Conservation (phyloP, 495 filamentous ascomycete genomes). For the Paragyromitra xinjiangensis region DNA sequence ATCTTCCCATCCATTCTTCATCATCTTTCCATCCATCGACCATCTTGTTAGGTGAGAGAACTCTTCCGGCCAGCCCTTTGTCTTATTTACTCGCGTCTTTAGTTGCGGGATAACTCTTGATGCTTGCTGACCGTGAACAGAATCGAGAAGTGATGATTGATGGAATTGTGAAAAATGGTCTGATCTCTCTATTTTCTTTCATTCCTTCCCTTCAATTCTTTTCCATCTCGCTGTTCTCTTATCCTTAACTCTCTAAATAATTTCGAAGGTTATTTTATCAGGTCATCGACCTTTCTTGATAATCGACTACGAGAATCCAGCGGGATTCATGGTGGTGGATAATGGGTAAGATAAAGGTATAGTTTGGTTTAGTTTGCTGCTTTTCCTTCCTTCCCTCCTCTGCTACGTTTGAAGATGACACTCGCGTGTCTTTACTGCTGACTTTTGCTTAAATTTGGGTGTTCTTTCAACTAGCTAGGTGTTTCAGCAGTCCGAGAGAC, state of each 20-base stretch:
- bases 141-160: background rate
- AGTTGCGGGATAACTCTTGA: background rate
- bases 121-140: background rate
- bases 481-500: background rate
- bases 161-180: background rate
- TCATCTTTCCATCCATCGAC: background rate
- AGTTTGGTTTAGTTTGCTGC: background rate
- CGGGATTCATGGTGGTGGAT: background rate
- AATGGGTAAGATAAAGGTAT: background rate
- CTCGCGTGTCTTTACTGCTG: background rate
- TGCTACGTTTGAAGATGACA: background rate
- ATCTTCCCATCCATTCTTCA: background rate
- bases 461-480: background rate
- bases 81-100: background rate
- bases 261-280: no score
- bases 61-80: background rate
- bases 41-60: background rate
- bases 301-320: background rate
- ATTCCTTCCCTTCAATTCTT: background rate
- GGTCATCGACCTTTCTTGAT: no score
- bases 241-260: no score
- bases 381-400: background rate
- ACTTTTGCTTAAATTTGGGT: background rate
- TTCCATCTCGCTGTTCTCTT: no score
- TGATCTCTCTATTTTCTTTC: background rate